phyloP scores from a whole-genome alignment of 2,329 filamentous ascomycete genomes.

The Fusarium tjaetaba region DNA sequence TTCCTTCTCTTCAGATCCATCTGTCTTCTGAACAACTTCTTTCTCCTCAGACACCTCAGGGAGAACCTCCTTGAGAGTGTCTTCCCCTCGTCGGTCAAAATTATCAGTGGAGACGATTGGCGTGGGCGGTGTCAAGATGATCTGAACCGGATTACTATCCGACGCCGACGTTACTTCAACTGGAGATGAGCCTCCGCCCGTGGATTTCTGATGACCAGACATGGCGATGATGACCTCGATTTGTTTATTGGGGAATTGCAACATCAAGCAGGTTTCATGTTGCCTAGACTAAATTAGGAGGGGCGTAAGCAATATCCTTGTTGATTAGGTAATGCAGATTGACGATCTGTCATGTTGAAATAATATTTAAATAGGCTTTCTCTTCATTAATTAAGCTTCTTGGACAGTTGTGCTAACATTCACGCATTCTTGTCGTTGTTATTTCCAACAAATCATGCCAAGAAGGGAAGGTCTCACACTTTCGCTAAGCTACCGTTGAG shows the following conservation, averaged over 20 bases:
- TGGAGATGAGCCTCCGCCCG: background rate
- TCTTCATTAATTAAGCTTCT: background rate
- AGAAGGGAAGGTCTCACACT: background rate
- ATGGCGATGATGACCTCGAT: background rate
- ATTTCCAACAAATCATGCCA: background rate
- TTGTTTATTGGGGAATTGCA: background rate
- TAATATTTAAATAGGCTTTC: background rate
- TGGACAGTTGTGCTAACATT: background rate
- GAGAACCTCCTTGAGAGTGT: slow-evolving; percentile 24
- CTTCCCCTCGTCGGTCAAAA: background rate
- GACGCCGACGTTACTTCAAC: background rate
- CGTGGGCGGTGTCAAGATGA: slow-evolving; percentile 31
- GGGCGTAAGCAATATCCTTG: slow-evolving; percentile 15
- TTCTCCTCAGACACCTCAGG: slow-evolving; percentile 26
- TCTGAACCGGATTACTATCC: slow-evolving; percentile 6
- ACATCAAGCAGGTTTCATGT: background rate
- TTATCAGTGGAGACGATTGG: slow-evolving; percentile 2
- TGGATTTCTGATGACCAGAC: background rate
- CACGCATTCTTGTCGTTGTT: background rate
- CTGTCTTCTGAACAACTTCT: background rate
- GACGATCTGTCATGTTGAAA: background rate
- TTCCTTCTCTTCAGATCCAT: slow-evolving; percentile 7
- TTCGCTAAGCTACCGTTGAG: background rate
- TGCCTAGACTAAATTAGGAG: background rate
- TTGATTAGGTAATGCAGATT: slow-evolving; percentile 17